phyloP scores from a whole-genome alignment of 1,139 yeast genomes.

The Debaryomyces udenii region DNA sequence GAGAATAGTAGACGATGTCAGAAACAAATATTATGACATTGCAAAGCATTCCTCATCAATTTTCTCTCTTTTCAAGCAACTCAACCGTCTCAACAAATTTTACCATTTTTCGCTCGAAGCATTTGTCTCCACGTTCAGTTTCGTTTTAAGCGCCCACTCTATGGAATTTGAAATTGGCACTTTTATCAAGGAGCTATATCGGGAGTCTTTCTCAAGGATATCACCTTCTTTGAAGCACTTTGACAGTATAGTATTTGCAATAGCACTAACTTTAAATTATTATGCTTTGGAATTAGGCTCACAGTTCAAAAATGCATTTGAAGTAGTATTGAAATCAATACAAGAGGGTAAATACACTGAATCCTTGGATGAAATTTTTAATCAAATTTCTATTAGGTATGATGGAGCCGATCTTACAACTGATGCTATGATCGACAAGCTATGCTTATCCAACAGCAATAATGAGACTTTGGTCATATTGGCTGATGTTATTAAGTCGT shows the following conservation, averaged over 20 bases:
- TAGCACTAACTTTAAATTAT: slow-evolving; percentile 37
- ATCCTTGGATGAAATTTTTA: slow-evolving; percentile 9
- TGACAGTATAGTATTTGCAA: slow-evolving; percentile 52
- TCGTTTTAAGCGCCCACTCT: slow-evolving; percentile 32
- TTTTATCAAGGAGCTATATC: slow-evolving; percentile 42
- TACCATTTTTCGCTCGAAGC: slow-evolving; percentile 62
- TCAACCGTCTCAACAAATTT: slow-evolving; percentile 49
- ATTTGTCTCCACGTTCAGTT: slow-evolving; percentile 44
- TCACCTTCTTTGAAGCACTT: slow-evolving; percentile 53
- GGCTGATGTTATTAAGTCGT: slow-evolving; percentile 16
- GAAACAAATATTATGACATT: slow-evolving; percentile 52
- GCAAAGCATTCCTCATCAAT: slow-evolving; percentile 59
- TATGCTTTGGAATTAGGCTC: slow-evolving; percentile 30
- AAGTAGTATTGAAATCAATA: slow-evolving; percentile 10
- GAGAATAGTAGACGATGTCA: slow-evolving; percentile 51
- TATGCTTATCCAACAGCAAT: slow-evolving; percentile 17
- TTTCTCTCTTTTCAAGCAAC: slow-evolving; percentile 44
- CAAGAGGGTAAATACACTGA: background rate
- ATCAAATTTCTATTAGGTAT: background rate
- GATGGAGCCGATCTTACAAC: background rate
- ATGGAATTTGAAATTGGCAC: slow-evolving; percentile 22
- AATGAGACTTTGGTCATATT: slow-evolving; percentile 23
- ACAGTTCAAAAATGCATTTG: slow-evolving; percentile 21
- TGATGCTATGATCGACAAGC: background rate
- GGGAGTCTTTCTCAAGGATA: slow-evolving; percentile 47